Percentiles rank a stretch among this genome's conserved stretches.
These are phyloP conservation scores for Psidium guajava DNA, from an alignment of 345 rosid species.

Conservation along the genomic window DNA sequence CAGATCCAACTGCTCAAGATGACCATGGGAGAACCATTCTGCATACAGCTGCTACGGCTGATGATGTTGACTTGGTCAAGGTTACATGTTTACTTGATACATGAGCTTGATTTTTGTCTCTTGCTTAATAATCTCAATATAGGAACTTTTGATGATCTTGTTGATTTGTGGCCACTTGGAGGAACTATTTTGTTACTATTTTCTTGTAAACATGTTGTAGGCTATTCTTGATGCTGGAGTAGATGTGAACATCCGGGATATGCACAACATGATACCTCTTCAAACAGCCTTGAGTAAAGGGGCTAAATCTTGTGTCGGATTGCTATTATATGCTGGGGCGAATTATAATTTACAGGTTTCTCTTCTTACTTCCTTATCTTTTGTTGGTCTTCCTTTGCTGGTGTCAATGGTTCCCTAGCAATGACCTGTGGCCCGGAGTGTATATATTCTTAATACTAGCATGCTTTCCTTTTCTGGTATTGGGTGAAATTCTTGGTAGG, in stretches of 20 bases:
- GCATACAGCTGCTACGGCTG: slow-evolving; percentile 89
- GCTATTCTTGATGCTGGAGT: slow-evolving; percentile 95
- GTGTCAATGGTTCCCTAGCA: background rate
- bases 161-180: background rate
- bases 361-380: background rate
- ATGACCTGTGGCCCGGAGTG: background rate
- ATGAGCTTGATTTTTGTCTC: background rate
- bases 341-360: slow-evolving; percentile 84
- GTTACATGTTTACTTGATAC: slow-evolving; percentile 12
- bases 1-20: slow-evolving; percentile 88
- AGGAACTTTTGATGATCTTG: background rate
- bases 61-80: slow-evolving; percentile 80
- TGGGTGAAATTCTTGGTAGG: background rate
- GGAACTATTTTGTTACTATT: slow-evolving; percentile 3
- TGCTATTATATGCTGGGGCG: slow-evolving; percentile 81
- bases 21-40: slow-evolving; percentile 78
- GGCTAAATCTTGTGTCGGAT: slow-evolving; percentile 75
- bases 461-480: background rate
- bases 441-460: background rate
- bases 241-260: slow-evolving; percentile 75
- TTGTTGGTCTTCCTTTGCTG: background rate
- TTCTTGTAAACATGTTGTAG: slow-evolving; percentile 22
- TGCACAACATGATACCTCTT: slow-evolving; percentile 83
- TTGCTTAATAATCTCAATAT: background rate
- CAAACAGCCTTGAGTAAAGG: slow-evolving; percentile 96